These are phyloP conservation scores for Diversispora epigaea DNA, from an alignment of 192 early-diverging fungal species.

Conservation along the genomic window DNA sequence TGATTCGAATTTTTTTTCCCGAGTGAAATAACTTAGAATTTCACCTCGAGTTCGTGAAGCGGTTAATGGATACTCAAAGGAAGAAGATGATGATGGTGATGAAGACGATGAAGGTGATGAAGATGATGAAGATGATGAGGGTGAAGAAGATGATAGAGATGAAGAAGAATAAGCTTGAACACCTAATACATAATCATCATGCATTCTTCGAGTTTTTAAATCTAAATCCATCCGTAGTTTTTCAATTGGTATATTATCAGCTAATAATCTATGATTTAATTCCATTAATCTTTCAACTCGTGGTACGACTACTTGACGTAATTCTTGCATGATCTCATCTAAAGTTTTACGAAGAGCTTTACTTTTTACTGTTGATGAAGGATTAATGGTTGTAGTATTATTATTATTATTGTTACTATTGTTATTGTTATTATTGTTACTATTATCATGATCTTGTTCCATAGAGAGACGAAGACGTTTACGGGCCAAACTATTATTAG, in stretches of 20 bases:
- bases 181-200: constrained; percentile 27
- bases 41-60: not conserved
- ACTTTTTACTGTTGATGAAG: constrained; percentile 15
- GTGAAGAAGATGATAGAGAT: too few relatives aligned
- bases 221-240: constrained; percentile 25
- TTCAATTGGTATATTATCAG: constrained; percentile 6
- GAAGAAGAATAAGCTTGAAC: not conserved
- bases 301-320: constrained; percentile 21
- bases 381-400: not conserved
- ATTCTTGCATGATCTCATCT: constrained; percentile 30
- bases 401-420: not conserved
- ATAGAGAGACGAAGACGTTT: constrained; percentile 30
- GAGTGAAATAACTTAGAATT: constrained; percentile 11
- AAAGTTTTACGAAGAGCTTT: constrained; percentile 27
- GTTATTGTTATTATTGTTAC: not conserved
- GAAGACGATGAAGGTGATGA: too few relatives aligned
- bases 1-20: constrained; percentile 16
- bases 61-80: not conserved
- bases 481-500: constrained; percentile 33
- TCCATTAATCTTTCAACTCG: constrained; percentile 22
- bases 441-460: constrained; percentile 6
- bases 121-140: too few relatives aligned
- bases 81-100: not conserved
- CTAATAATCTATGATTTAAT: not conserved
- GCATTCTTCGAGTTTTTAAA: constrained; percentile 27